Percentiles rank a stretch among this genome's conserved stretches.
These are phyloP conservation scores for Stagonosporopsis tanaceti DNA, from an alignment of 2,329 filamentous ascomycete genomes.

Conservation along the genomic window DNA sequence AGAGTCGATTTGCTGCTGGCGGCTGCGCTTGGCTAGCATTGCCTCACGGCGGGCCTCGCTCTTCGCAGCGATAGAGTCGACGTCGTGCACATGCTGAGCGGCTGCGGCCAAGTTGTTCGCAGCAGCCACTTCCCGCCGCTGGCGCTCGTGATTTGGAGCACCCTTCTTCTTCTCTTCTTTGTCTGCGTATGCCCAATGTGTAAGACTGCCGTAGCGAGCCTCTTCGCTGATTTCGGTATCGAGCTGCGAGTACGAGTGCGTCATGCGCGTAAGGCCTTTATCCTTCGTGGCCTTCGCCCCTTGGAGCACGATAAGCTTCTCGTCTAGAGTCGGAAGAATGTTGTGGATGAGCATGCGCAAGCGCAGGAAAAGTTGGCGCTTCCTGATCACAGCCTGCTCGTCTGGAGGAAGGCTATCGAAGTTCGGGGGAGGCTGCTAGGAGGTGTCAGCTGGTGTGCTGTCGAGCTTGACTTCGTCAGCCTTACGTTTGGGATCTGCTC, in stretches of 20 bases:
- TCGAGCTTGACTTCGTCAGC: conserved; percentile 43
- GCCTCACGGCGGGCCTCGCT: conserved; percentile 88
- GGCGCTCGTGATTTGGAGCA: conserved; percentile 72
- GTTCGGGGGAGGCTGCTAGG: conserved; percentile 39
- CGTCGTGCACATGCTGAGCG: conserved; percentile 77
- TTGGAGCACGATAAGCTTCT: conserved; percentile 96
- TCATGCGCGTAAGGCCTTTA: conserved; percentile 82
- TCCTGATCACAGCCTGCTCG: conserved; percentile 64
- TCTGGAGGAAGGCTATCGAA: conserved; percentile 39
- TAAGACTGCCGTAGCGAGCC: conserved; percentile 87
- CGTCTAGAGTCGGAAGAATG: conserved; percentile 89
- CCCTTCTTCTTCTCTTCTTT: conserved; percentile 68
- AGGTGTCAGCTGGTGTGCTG: conserved; percentile 28
- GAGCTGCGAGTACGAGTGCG: conserved; percentile 86
- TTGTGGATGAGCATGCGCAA: conserved; percentile 80
- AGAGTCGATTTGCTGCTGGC: conserved; percentile 74
- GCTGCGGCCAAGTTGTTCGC: conserved; percentile 74
- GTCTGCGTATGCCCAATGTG: conserved; percentile 95
- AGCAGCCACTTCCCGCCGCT: conserved; percentile 79
- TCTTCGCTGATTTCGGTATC: conserved; percentile 92
- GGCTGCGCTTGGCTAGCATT: conserved; percentile 73
- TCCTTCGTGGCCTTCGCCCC: conserved; percentile 90
- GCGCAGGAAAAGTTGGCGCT: conserved; percentile 78
- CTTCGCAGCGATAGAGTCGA: conserved; percentile 79
- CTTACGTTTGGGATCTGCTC: conserved; percentile 53